phyloP scores from a whole-genome alignment of 208 protist species.

The Acanthamoeba culbertsoni region DNA sequence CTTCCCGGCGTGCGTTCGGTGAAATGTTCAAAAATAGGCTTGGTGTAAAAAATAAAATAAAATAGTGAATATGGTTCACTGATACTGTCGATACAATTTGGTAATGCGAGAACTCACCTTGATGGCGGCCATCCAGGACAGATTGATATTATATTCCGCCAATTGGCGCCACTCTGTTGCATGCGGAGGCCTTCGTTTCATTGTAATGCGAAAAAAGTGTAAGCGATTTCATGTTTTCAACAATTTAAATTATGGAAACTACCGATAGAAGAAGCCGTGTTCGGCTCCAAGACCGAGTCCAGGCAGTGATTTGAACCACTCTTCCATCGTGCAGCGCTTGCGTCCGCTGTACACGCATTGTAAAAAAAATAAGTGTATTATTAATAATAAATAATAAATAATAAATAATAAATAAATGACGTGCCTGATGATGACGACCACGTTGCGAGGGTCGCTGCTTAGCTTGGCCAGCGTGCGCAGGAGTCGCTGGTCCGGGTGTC shows the following conservation, averaged over 20 bases:
- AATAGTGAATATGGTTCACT: too few species aligned
- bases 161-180: not conserved
- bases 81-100: too few species aligned
- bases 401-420: not conserved
- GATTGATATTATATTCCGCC: constrained; percentile 10
- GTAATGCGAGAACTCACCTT: not conserved
- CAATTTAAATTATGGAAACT: not conserved
- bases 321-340: constrained; percentile 22
- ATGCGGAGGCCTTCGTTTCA: not conserved
- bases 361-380: not conserved
- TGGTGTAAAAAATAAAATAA: too few species aligned
- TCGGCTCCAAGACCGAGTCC: constrained; percentile 27
- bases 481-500: not conserved
- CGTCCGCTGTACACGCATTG: not conserved
- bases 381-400: not conserved
- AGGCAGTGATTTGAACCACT: constrained; percentile 20
- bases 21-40: constrained; percentile 49
- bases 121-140: constrained; percentile 43
- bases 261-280: constrained; percentile 49
- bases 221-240: too few species aligned
- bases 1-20: constrained; percentile 29
- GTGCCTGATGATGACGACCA: constrained; percentile 25
- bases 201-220: too few species aligned
- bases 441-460: not conserved
- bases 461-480: constrained; percentile 26